These are phyloP conservation scores for Anthracocystis walkeri DNA, from an alignment of 1,284 basidiomycete genomes.

Conservation along the genomic window DNA sequence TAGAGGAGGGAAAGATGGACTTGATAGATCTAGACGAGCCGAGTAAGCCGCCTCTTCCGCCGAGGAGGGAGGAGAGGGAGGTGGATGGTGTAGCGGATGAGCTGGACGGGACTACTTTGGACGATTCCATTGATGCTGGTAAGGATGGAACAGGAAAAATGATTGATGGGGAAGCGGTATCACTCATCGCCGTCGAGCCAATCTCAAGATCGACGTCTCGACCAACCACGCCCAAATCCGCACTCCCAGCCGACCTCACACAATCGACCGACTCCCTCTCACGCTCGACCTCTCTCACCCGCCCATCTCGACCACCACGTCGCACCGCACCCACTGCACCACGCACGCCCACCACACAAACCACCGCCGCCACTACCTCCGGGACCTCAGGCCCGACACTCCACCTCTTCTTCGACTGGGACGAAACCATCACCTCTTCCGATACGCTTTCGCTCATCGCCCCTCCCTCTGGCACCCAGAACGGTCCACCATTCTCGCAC, in stretches of 20 bases:
- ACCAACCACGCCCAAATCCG: slow-evolving; percentile 4
- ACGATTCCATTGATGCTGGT: background rate
- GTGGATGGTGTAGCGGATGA: slow-evolving; percentile 17
- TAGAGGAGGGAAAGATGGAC: slow-evolving; percentile 12
- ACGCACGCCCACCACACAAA: background rate
- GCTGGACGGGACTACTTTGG: slow-evolving; percentile 8
- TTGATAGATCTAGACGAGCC: slow-evolving; percentile 23
- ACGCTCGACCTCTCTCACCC: slow-evolving; percentile 21
- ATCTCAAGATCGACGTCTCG: background rate
- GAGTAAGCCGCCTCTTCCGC: slow-evolving; percentile 19
- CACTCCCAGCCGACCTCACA: slow-evolving; percentile 4
- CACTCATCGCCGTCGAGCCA: background rate
- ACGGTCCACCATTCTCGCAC: slow-evolving; percentile 41
- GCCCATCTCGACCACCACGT: slow-evolving; percentile 36
- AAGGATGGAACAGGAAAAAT: background rate
- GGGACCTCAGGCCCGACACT: slow-evolving; percentile 7
- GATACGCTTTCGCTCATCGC: slow-evolving; percentile 65
- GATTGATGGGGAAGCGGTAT: background rate
- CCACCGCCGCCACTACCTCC: background rate
- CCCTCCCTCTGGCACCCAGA: slow-evolving; percentile 34
- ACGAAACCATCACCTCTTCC: slow-evolving; percentile 64
- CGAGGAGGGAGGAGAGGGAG: background rate
- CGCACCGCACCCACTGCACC: slow-evolving; percentile 8
- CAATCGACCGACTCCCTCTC: slow-evolving; percentile 13
- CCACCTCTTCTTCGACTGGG: slow-evolving; percentile 64